Evolutionary conservation across 352 stramenopile species (phyloP).

Genomic region (Pythium plurisporium): DNA sequence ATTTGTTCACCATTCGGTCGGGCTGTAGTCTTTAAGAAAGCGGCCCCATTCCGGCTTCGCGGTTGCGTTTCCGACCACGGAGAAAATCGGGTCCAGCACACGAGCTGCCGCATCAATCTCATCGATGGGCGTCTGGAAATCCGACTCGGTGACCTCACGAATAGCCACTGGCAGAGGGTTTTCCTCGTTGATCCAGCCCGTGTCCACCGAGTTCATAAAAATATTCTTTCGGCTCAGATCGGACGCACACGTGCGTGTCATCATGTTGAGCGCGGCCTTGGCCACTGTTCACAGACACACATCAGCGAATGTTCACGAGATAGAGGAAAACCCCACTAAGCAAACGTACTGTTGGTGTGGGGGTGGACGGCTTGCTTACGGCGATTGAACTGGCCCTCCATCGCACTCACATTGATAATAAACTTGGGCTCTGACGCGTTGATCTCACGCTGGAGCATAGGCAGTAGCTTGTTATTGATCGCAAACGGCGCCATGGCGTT

Average conservation of each 20-base stretch:
- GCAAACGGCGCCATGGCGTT: slow-evolving; percentile 97
- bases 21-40: slow-evolving; percentile 86
- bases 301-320: too few species aligned
- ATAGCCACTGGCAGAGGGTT: slow-evolving; percentile 92
- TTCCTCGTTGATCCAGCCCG: slow-evolving; percentile 98
- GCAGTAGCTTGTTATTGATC: slow-evolving; percentile 91
- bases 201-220: slow-evolving; percentile 98
- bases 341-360: slow-evolving; percentile 89
- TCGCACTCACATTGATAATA: slow-evolving; percentile 96
- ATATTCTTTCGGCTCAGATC: slow-evolving; percentile 91
- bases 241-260: slow-evolving; percentile 93
- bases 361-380: slow-evolving; percentile 96
- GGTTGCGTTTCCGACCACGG: slow-evolving; percentile 35
- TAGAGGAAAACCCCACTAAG: neutral
- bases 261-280: slow-evolving; percentile 98
- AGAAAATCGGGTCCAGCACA: slow-evolving; percentile 94
- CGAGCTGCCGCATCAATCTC: slow-evolving; percentile 94
- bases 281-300: slow-evolving; percentile 56
- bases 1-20: slow-evolving; percentile 86
- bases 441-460: slow-evolving; percentile 67
- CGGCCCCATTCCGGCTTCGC: slow-evolving; percentile 40
- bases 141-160: slow-evolving; percentile 76
- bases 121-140: slow-evolving; percentile 97
- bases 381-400: slow-evolving; percentile 98
- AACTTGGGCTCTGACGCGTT: slow-evolving; percentile 25